phyloP scores from a whole-genome alignment of 2,329 filamentous ascomycete species.

The Conoideocrella luteorostrata region DNA sequence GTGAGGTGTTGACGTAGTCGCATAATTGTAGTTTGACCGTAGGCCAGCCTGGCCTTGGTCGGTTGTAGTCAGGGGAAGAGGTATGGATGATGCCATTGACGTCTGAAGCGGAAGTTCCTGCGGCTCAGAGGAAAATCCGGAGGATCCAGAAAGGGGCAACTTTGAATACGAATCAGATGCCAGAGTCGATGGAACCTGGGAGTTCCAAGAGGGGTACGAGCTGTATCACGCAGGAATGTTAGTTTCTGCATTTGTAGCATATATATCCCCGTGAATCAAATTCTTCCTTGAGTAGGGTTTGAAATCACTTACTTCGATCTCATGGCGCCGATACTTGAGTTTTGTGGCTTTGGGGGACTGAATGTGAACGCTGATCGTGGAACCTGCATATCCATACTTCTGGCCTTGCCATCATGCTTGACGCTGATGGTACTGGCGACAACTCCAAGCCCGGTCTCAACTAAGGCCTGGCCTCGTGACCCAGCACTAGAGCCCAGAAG shows the following conservation, averaged over 20 bases:
- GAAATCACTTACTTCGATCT: constrained; percentile 49
- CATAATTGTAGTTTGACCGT: constrained; percentile 50
- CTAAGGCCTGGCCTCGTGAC: constrained; percentile 68
- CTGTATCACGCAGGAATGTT: constrained; percentile 47
- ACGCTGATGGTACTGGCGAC: constrained; percentile 50
- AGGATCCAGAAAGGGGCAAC: constrained; percentile 41
- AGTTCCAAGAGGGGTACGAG: constrained; percentile 53
- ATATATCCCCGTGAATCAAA: too few relatives aligned
- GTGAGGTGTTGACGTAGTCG: constrained; percentile 43
- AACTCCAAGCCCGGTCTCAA: constrained; percentile 56
- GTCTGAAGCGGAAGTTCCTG: constrained; percentile 49
- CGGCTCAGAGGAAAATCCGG: constrained; percentile 43
- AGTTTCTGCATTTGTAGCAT: too few relatives aligned
- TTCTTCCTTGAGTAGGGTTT: constrained; percentile 19
- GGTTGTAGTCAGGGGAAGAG: constrained; percentile 41
- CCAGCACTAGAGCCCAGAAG: constrained; percentile 71
- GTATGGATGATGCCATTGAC: constrained; percentile 45
- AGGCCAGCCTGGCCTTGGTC: constrained; percentile 42
- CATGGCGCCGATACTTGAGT: constrained; percentile 45
- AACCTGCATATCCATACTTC: constrained; percentile 46
- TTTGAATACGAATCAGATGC: constrained; percentile 47
- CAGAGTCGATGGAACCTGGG: constrained; percentile 45
- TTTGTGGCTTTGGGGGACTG: constrained; percentile 48
- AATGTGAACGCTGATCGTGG: constrained; percentile 54
- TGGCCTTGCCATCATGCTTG: constrained; percentile 48